Evolutionary conservation across 1,139 yeast genomes (phyloP), one percentile per base, ranked within the genome.

Genomic region (Taphrina pruni): DNA sequence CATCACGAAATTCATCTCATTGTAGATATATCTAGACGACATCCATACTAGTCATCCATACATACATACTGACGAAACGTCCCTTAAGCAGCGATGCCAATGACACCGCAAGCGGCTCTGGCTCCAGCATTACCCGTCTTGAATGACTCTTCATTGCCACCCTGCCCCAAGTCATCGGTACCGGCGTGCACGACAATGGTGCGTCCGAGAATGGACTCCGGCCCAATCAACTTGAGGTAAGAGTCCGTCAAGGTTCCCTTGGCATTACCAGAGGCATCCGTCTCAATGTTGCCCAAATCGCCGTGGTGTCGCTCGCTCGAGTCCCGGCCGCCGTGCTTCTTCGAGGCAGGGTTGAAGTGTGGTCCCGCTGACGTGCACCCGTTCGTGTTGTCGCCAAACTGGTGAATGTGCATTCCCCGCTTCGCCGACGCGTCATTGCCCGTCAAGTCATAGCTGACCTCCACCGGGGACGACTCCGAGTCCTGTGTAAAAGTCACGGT

Each of bases 301-400:
- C 99, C 99, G 77, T 90, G 97, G 82, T 94, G 99, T 84, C 99
- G 90, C 76, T 78, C 82, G 75, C 86, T 90, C 77, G 89, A 97
- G 77, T 87, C 88, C 80, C 97, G 97, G 72, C 95, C 92, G 82
- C 99, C 99, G 81, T 94, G 99, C 75, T 87, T 86, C 84, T 89
- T 88, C 75, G 86, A 83, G 80, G 89, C 89, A 74, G 98, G 98
- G 86, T 94, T 94, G 87, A 91, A 93, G 83, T 94, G 99, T 72
- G 97, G 97, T 77, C 99, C 99, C 70, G 99, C 98, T 74, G 97
- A 91, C 72, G 97, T 92, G 83, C 98, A 93, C 73, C 99, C 98
- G 80, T 94, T 93, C 82, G 98, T 92, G 86, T 92, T 91, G 85
- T 94, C 99, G 83, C 99, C 99, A 78, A 93, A 94, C 78, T 90